Base-by-base conservation (phyloP, 2,329 filamentous ascomycete species). In the Atkinsonella hypoxylon region DNA sequence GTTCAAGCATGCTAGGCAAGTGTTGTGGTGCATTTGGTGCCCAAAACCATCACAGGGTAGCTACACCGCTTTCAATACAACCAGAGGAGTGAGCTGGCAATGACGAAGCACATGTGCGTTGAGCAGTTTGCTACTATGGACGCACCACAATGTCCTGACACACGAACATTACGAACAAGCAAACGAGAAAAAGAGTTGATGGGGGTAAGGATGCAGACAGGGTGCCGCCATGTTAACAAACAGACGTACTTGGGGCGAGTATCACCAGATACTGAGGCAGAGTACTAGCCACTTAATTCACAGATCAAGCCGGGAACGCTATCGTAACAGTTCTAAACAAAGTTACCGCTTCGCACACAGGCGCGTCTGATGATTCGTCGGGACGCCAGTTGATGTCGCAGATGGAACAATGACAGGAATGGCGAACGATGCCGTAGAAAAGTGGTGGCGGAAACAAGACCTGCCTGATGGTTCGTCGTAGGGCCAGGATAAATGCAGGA, bases 401-500 rank as follows among this genome's bases (percentile, higher is more conserved):
- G 34, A 17, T 6, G 11, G 15, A 30, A 3, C 32, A 6, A 31
- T 18, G 46, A n/a, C n/a, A 20, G 46, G 30, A 20, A 18, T 38
- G 46, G 22, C 11, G n/a, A 39, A 41, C 26, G 47, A 48, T 42
- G 46, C 17, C 38, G 46, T 22, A n/a, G 18, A n/a, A 12, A 38
- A 30, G 2, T 13, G 7, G 40, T 38, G 47, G 40, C 31, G n/a
- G 40, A 40, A 40, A 47, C 17, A 36, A n/a, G 31, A 22, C 30
- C n/a, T 13, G 18, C 17, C 18, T 26, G 15, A 30, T 44, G 40
- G 42, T 45, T 51, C 32, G 42, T 41, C 22, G 22, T 50, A 52
- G 50, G 50, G 52, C 45, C 31, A 45, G 47, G 41, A 15, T 38
- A 44, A 40, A 48, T 52, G 53, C 53, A 50, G 50, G 45, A 54